Base-by-base conservation (phyloP, 495 filamentous ascomycete species). In the Eremomyces bilateralis region DNA sequence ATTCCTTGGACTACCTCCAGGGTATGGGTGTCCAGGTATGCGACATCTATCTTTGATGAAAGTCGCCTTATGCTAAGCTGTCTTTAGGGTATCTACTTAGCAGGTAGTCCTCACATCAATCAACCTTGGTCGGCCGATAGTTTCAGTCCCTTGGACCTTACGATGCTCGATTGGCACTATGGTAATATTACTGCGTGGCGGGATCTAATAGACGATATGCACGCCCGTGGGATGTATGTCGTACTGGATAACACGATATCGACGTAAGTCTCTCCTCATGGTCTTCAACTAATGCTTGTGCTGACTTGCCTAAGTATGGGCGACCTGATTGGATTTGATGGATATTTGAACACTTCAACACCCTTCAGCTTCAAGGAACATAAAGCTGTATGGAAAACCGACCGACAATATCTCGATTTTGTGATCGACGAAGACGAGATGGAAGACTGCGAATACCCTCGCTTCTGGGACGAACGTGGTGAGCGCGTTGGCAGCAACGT, bases 11-110 rank as follows among this genome's bases (percentile, higher is more conserved):
- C 45, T 81, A 81, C 50, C 47, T 81, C 25, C 70, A 75, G 37
- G 76, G 76, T 29, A 70, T 77, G 70, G 76, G 76, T 1, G 69
- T 78, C 50, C 78, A 76, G 59, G 70, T 66, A 33, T 31, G 53
- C n/a, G n/a, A 36, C 6, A 29, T 38, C 11, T 27, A 15, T 21
- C 12, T 35, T 17, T 24, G 11, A 13, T 39, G 17, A 19, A 39
- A 6, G 4, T 24, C 21, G 19, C 29, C n/a, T 18, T 27, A 16
- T 22, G 39, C 39, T 20, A 50, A 30, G 15, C 27, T 41, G 8
- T 36, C 27, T 15, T 1, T 34, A 68, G 69, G 70, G 57, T 5
- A 61, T 81, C 17, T 81, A 81, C 42, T 59, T 81, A 34, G 72
- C 73, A 28, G 76, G 76, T 11, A 65, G 63, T 28, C 60, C 69